These are phyloP conservation scores for Ensete glaucum DNA, from an alignment of 176 grass and related monocot genomes.

Conservation along the genomic window DNA sequence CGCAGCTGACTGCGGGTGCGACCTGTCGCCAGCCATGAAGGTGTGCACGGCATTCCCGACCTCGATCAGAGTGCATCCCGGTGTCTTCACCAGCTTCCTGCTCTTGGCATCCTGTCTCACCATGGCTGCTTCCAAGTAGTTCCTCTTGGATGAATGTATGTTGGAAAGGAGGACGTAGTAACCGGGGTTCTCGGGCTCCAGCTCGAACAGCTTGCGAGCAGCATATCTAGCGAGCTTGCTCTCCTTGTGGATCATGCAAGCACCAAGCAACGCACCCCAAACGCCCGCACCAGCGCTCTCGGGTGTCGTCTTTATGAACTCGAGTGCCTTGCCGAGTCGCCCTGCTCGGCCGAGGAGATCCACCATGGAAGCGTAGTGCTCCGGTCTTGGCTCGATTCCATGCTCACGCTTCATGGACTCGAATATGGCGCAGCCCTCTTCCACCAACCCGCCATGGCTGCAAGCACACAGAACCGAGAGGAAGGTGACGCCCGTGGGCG, in stretches of 20 bases:
- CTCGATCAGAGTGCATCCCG: constrained; percentile 20
- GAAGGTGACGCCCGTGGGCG: constrained; percentile 14
- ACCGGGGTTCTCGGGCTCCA: constrained; percentile 21
- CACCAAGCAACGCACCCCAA: constrained; percentile 26
- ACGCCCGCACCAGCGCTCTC: constrained; percentile 14
- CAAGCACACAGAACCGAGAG: constrained; percentile 21
- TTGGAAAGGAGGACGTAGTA: constrained; percentile 28
- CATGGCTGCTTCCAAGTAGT: constrained; percentile 19
- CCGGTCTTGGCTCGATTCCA: constrained; percentile 10
- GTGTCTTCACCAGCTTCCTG: constrained; percentile 9
- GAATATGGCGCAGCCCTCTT: constrained; percentile 7
- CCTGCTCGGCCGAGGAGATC: constrained; percentile 25
- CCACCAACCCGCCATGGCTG: constrained; percentile 22
- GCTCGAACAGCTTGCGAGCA: constrained; percentile 14
- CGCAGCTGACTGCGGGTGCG: constrained; percentile 9
- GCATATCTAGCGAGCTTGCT: constrained; percentile 8
- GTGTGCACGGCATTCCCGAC: constrained; percentile 8
- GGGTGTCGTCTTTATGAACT: constrained; percentile 9
- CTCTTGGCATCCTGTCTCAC: constrained; percentile 21
- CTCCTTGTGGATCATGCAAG: constrained; percentile 27
- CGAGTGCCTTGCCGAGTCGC: constrained; percentile 2
- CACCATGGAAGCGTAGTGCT: constrained; percentile 25
- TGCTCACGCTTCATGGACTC: constrained; percentile 8
- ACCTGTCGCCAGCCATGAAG: constrained; percentile 8
- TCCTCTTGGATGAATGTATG: constrained; percentile 17